These are phyloP conservation scores for Arthrobotrys conoides DNA, from an alignment of 2,329 filamentous ascomycete species.

Conservation along the genomic window DNA sequence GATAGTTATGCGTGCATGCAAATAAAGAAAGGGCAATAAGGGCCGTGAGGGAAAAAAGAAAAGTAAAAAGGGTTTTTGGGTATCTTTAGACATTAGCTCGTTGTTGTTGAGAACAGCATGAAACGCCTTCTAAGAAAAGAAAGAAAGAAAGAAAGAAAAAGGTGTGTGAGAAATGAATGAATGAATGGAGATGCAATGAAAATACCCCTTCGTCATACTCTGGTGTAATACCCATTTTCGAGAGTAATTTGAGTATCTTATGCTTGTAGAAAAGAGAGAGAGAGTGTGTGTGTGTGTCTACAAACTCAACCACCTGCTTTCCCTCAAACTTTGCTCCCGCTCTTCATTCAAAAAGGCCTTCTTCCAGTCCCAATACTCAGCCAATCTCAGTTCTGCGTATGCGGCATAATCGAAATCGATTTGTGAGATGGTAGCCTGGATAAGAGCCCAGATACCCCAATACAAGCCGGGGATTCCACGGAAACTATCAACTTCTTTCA, in stretches of 20 bases:
- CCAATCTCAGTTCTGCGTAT: slow-evolving; percentile 87
- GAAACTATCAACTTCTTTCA: slow-evolving; percentile 86
- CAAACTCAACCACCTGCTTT: slow-evolving; percentile 57
- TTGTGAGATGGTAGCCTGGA: slow-evolving; percentile 92
- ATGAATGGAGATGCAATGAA: background rate
- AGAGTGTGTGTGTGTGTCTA: slow-evolving; percentile 5
- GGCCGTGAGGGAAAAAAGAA: background rate
- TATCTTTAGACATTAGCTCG: slow-evolving; percentile 55
- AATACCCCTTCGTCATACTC: background rate
- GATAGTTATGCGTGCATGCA: background rate
- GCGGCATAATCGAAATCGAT: slow-evolving; percentile 97
- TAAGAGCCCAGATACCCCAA: slow-evolving; percentile 95
- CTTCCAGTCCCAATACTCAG: slow-evolving; percentile 95
- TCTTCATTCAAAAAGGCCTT: slow-evolving; percentile 25
- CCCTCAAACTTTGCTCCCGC: slow-evolving; percentile 44
- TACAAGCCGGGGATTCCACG: slow-evolving; percentile 90
- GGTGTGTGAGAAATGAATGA: slow-evolving; percentile 11
- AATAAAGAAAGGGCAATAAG: background rate
- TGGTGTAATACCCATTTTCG: background rate
- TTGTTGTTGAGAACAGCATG: slow-evolving; percentile 59
- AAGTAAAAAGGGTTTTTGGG: slow-evolving; percentile 24
- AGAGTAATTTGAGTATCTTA: background rate
- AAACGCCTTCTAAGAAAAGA: slow-evolving; percentile 46
- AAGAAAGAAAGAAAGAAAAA: slow-evolving; percentile 13
- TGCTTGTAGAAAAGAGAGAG: background rate